Base-by-base conservation (phyloP, 2,329 filamentous ascomycete species). In the Paecilomyces formosus region DNA sequence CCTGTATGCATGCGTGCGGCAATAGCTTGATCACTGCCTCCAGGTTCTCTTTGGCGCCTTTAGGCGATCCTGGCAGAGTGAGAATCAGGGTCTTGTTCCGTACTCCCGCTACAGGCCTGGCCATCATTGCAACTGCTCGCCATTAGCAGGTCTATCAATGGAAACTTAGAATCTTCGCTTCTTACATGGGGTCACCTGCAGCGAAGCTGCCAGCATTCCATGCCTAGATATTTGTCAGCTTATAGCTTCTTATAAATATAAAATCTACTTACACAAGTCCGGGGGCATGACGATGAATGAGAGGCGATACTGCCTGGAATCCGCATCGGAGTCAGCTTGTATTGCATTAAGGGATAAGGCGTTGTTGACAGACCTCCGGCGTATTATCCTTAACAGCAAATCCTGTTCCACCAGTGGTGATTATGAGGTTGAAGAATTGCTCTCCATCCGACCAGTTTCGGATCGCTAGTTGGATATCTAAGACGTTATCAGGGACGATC, bases 1-100 rank as follows among this genome's bases (percentile, higher is more conserved):
- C 89, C 77, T 97, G 93, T 7, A 89, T 78, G 65, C 94, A 99
- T n/a, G 94, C 94, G 75, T 99, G 94, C 0, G 93, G 92, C 5
- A 99, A 77, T n/a, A 93, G 85, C 70, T 92, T 95, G 61, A 99
- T 78, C 6, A 99, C 81, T 1, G 92, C 87, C 68, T 94, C 86
- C 0, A 99, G 82, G 69, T 97, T 99, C 77, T 99, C 94, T 68
- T 86, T 90, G 8, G 94, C 94, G 1, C 92, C 94, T 72, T 97
- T 97, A 0, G 94, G 94, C 0, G 93, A 97, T 1, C 94, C 94
- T 0, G 94, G 94, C 3, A 99, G 79, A 0, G 94, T 99, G 61
- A 97, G 77, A 24, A 99, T 88, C 56, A 99, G 75, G 0, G 90
- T 88, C 60, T 85, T 86, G 62, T 93, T 87, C 31, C 94, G 82